Evolutionary conservation across 1,139 yeast genomes (phyloP).

Genomic region (Yamadazyma epiphylla): DNA sequence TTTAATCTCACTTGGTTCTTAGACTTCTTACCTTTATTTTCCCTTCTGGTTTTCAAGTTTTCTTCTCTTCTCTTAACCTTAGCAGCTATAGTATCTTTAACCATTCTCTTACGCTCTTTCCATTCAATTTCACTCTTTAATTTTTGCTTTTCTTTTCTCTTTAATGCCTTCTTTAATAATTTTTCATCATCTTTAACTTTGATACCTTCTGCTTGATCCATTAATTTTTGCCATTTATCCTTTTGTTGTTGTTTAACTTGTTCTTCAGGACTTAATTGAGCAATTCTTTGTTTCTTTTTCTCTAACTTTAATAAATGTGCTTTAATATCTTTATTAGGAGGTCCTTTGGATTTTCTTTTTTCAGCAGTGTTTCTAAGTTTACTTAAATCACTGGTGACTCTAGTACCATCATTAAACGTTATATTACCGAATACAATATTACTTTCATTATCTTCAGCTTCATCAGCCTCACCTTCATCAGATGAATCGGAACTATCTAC

Average conservation of each 20-base stretch:
- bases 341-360: slow-evolving; percentile 66
- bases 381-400: slow-evolving; percentile 73
- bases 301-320: slow-evolving; percentile 80
- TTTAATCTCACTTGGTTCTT: slow-evolving; percentile 67
- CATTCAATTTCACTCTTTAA: slow-evolving; percentile 81
- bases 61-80: slow-evolving; percentile 85
- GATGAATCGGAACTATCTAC: slow-evolving; percentile 29
- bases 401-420: slow-evolving; percentile 76
- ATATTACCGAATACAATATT: slow-evolving; percentile 77
- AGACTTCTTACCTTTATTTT: slow-evolving; percentile 70
- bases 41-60: slow-evolving; percentile 76
- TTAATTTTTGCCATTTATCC: slow-evolving; percentile 79
- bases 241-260: slow-evolving; percentile 61
- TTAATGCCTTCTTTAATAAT: slow-evolving; percentile 78
- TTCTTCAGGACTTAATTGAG: slow-evolving; percentile 60
- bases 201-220: slow-evolving; percentile 84
- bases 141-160: slow-evolving; percentile 75
- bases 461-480: slow-evolving; percentile 28
- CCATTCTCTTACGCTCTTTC: slow-evolving; percentile 80
- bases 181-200: slow-evolving; percentile 89
- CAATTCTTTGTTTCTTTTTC: slow-evolving; percentile 63
- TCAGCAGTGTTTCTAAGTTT: slow-evolving; percentile 51
- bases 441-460: slow-evolving; percentile 35
- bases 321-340: slow-evolving; percentile 77
- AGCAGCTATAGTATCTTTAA: slow-evolving; percentile 69